Evolutionary conservation across 2,329 filamentous ascomycete genomes (phyloP).

Genomic region (Colletotrichum somersetense): DNA sequence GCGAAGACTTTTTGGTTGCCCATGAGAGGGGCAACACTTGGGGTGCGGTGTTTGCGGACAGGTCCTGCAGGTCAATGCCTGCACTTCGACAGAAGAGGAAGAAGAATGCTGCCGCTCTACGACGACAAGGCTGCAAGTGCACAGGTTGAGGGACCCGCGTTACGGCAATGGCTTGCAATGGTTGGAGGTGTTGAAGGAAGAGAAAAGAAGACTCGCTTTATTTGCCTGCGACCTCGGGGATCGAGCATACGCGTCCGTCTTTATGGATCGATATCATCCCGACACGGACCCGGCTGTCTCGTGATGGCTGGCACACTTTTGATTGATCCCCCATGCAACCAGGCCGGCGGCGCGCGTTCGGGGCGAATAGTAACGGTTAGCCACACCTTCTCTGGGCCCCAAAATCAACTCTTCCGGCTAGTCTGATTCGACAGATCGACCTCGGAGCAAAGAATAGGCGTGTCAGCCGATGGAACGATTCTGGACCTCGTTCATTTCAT

Average conservation of each 20-base stretch:
- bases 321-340: slow-evolving; percentile 15
- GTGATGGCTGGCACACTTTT: slow-evolving; percentile 20
- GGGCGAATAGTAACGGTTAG: slow-evolving; percentile 22
- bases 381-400: slow-evolving; percentile 11
- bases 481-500: slow-evolving; percentile 2
- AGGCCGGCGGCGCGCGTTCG: slow-evolving; percentile 8
- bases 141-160: neutral
- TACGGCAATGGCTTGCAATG: neutral
- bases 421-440: neutral
- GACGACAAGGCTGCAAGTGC: neutral
- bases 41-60: slow-evolving; percentile 5
- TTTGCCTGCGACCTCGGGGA: neutral
- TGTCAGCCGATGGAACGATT: slow-evolving; percentile 8
- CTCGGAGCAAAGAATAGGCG: neutral
- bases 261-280: slow-evolving; percentile 19
- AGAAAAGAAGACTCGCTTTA: neutral
- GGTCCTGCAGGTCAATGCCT: slow-evolving; percentile 27
- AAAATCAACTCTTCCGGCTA: neutral
- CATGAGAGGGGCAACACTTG: neutral
- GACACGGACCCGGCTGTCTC: neutral
- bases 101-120: slow-evolving; percentile 1
- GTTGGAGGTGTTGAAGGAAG: neutral
- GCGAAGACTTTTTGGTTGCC: slow-evolving; percentile 6
- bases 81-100: slow-evolving; percentile 15
- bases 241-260: slow-evolving; percentile 16